phyloP scores from a whole-genome alignment of 2,329 filamentous ascomycete species.

The Thelonectria blattea region DNA sequence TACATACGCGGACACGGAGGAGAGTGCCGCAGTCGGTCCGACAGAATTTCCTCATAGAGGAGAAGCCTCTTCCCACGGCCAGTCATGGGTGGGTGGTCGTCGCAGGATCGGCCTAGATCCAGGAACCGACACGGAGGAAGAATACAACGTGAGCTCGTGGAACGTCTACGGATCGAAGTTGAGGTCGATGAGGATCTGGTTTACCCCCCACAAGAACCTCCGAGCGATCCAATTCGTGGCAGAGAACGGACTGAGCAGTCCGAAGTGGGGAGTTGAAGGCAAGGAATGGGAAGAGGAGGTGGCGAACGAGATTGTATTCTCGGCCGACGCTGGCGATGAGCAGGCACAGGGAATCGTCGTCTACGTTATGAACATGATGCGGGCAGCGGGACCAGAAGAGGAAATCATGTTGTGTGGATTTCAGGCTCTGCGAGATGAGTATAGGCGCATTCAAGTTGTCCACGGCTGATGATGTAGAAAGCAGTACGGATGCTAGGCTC shows the following conservation, averaged over 20 bases:
- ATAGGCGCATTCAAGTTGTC: not conserved
- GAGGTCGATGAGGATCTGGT: not conserved
- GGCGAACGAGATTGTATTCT: not conserved
- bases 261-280: not conserved
- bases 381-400: not conserved
- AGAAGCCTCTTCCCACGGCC: too few relatives aligned
- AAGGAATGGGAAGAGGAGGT: not conserved
- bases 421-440: not conserved
- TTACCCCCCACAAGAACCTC: not conserved
- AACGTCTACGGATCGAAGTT: not conserved
- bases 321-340: not conserved
- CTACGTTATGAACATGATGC: not conserved
- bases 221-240: not conserved
- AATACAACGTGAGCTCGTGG: not conserved
- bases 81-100: too few relatives aligned
- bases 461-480: too few relatives aligned
- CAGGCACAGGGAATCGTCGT: not conserved
- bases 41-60: not conserved
- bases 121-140: not conserved
- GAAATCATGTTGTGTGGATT: not conserved
- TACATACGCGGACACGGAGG: not conserved
- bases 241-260: not conserved
- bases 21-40: not conserved
- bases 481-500: too few relatives aligned
- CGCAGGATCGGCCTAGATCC: too few relatives aligned